phyloP scores from a whole-genome alignment of 2,329 filamentous ascomycete species.

The Xylariaceae sp. region DNA sequence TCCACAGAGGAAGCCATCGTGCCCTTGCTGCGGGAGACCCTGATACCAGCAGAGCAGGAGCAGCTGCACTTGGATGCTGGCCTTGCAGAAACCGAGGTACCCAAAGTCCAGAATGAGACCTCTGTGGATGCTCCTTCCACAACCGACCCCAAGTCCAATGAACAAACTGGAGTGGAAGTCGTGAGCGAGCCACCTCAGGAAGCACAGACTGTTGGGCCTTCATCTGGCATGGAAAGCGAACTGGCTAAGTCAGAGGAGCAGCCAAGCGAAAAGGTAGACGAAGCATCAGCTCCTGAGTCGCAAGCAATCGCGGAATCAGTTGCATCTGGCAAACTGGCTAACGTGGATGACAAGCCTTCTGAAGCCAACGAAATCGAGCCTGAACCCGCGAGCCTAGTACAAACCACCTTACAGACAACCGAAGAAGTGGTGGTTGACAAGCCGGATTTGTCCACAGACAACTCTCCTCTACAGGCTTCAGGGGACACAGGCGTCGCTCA shows the following conservation, averaged over 20 bases:
- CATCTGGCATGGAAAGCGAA: slow-evolving; percentile 6
- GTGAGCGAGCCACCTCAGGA: neutral
- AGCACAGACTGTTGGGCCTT: slow-evolving; percentile 2
- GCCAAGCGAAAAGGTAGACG: too few species aligned
- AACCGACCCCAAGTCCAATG: neutral
- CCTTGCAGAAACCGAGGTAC: slow-evolving; percentile 5
- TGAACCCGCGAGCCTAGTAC: slow-evolving; percentile 17
- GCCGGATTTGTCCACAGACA: neutral
- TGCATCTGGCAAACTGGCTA: too few species aligned
- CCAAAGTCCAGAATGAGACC: slow-evolving; percentile 4
- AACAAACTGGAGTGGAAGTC: slow-evolving; percentile 1
- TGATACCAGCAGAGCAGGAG: too few species aligned
- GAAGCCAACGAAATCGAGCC: slow-evolving; percentile 11
- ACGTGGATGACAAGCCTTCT: too few species aligned
- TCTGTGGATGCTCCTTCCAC: slow-evolving; percentile 2
- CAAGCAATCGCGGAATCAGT: too few species aligned
- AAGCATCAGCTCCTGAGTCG: too few species aligned
- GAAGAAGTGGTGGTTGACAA: neutral
- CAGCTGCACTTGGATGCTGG: too few species aligned
- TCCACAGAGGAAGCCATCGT: too few species aligned
- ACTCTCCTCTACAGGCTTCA: neutral
- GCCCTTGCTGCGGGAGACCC: too few species aligned
- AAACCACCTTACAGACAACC: slow-evolving; percentile 4
- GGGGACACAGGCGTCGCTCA: neutral
- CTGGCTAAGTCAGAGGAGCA: slow-evolving; percentile 16